These are phyloP conservation scores for Ogataea paraovalis DNA, from an alignment of 805 yeast genomes.

Conservation along the genomic window DNA sequence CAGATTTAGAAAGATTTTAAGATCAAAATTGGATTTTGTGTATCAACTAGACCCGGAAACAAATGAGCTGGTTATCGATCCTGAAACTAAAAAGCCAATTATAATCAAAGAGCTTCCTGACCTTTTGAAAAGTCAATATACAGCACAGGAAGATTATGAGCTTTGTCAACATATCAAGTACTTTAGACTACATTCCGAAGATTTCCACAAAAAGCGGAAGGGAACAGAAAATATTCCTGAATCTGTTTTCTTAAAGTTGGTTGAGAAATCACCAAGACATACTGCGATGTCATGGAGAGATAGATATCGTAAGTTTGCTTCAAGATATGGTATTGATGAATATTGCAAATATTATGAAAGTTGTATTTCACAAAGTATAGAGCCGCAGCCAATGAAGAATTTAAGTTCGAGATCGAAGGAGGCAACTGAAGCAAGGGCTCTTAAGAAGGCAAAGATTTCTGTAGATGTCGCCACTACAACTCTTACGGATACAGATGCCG, in stretches of 20 bases:
- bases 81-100: conserved; percentile 36
- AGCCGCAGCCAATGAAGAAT: conserved; percentile 57
- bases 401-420: conserved; percentile 43
- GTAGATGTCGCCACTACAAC: not conserved
- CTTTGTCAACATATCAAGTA: conserved; percentile 39
- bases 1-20: conserved; percentile 46
- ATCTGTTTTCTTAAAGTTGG: conserved; percentile 37
- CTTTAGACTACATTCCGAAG: conserved; percentile 19
- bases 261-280: conserved; percentile 46
- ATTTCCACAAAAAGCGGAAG: conserved; percentile 20
- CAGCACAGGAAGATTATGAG: conserved; percentile 65
- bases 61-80: conserved; percentile 41
- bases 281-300: conserved; percentile 78
- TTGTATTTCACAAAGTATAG: conserved; percentile 33
- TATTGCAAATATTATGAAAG: conserved; percentile 52
- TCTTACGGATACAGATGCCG: conserved; percentile 3
- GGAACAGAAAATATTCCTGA: conserved; percentile 29
- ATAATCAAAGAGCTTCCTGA: conserved; percentile 41
- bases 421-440: conserved; percentile 17
- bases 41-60: conserved; percentile 42
- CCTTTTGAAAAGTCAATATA: conserved; percentile 56
- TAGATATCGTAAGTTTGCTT: conserved; percentile 66
- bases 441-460: conserved; percentile 12
- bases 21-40: conserved; percentile 40
- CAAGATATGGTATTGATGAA: conserved; percentile 55